Evolutionary conservation across 192 early-diverging fungal genomes (phyloP).

Genomic region (Oehlia diaphana): DNA sequence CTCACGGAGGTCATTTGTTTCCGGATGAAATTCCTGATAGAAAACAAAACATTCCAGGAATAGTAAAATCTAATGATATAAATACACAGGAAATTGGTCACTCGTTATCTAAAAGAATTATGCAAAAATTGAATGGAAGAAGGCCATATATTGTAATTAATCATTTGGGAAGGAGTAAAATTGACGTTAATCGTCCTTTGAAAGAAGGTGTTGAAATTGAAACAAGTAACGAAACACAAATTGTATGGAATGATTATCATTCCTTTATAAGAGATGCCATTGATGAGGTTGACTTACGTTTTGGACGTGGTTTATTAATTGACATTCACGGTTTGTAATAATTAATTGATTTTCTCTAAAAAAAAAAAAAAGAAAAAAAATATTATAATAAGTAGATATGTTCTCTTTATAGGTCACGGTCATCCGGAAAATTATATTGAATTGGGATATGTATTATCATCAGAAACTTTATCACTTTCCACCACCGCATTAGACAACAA

Average conservation of each 20-base stretch:
- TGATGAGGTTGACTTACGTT: background rate
- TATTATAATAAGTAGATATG: background rate
- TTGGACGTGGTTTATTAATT: slow-evolving; percentile 2
- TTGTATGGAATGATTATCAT: slow-evolving; percentile 5
- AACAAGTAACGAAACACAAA: background rate
- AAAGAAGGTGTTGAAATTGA: slow-evolving; percentile 2
- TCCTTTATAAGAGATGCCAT: background rate
- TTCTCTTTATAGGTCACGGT: background rate
- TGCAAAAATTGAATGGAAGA: background rate
- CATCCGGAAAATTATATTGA: slow-evolving; percentile 11
- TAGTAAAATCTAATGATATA: slow-evolving; percentile 2
- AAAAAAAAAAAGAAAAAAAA: background rate
- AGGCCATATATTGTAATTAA: background rate
- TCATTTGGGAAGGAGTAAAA: background rate
- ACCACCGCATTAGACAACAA: background rate
- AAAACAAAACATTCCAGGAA: background rate
- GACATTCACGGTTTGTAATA: background rate
- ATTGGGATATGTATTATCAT: background rate
- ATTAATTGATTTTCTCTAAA: background rate
- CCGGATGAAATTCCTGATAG: background rate
- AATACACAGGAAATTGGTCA: slow-evolving; percentile 5
- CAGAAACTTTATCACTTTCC: background rate
- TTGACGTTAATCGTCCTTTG: slow-evolving; percentile 8
- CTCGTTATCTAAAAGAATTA: background rate
- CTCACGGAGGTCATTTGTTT: slow-evolving; percentile 2